Evolutionary conservation across 495 filamentous ascomycete genomes (phyloP), one percentile per base, ranked within the genome.

Genomic region (Penicillium riverlandense): DNA sequence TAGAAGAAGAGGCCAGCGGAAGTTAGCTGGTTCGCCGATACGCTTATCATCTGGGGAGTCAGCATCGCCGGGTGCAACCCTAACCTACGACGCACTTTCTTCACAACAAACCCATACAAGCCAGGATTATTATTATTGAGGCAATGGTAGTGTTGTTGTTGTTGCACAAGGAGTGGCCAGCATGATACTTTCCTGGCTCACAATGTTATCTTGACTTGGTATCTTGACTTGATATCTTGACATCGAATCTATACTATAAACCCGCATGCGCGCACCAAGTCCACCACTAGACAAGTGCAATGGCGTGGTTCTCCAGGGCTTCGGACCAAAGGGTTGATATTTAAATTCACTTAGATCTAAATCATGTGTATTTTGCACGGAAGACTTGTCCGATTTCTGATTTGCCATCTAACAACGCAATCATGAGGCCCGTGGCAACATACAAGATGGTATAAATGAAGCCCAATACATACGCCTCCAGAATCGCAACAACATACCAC

Each of bases 11-110:
- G 33, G 30, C 36, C 31, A 22, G 4, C 22, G 22, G 6, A 22
- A 22, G 22, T 22, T 22, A 4, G 22, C 22, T 22, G 22, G 22
- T 22, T 22, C 22, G 22, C 22, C 22, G 22, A 22, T 22, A 22
- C 48, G 45, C 40, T 46, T 55, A 45, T 49, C 39, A 31, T 13
- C 38, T 42, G 37, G 46, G 41, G 43, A 15, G 39, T 35, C 35
- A 29, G 16, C 22, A 14, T 9, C n/a, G 16, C 12, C 34, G 29
- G 22, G 22, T 22, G 22, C 22, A 22, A 22, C 22, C 22, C 22
- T 4, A 22, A 22, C 22, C 6, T 3, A 22, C 22, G 4, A 6
- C 4, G 22, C 2, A 22, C 4, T 22, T 38, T 28, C 37, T 38
- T 28, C 10, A 38, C 14, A 22, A 22, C 22, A 22, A 22, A 22